phyloP scores from a whole-genome alignment of 2,329 filamentous ascomycete genomes.

The Pestalotiopsis sp. region DNA sequence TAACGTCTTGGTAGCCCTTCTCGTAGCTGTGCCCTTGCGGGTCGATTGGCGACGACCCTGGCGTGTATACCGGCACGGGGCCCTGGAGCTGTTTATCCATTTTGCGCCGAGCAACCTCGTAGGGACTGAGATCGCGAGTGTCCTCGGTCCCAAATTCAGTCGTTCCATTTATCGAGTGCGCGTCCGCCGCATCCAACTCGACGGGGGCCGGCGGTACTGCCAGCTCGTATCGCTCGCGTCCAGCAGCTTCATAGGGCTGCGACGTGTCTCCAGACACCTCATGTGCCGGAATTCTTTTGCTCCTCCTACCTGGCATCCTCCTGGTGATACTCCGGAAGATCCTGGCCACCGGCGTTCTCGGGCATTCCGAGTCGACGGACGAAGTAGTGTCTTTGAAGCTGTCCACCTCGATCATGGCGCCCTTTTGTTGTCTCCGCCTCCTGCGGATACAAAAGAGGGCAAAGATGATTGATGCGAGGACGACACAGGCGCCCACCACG shows the following conservation, averaged over 20 bases:
- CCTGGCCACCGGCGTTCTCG: slow-evolving; percentile 35
- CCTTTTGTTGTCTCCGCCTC: slow-evolving; percentile 24
- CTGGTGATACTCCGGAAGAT: slow-evolving; percentile 44
- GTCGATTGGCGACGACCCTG: slow-evolving; percentile 37
- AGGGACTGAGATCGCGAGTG: slow-evolving; percentile 42
- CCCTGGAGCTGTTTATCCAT: slow-evolving; percentile 52
- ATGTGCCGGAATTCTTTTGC: slow-evolving; percentile 21
- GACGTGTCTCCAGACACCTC: slow-evolving; percentile 28
- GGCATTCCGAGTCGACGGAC: slow-evolving; percentile 33
- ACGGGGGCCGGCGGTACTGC: slow-evolving; percentile 45
- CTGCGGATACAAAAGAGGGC: slow-evolving; percentile 33
- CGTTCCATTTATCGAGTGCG: slow-evolving; percentile 36
- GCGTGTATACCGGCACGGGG: slow-evolving; percentile 48
- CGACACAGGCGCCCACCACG: slow-evolving; percentile 40
- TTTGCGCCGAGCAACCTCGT: slow-evolving; percentile 52
- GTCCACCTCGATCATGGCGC: slow-evolving; percentile 28
- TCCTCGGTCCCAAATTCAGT: slow-evolving; percentile 42
- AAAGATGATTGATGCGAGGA: slow-evolving; percentile 30
- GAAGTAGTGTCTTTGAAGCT: slow-evolving; percentile 37
- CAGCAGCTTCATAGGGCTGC: slow-evolving; percentile 40
- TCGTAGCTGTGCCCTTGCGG: slow-evolving; percentile 15
- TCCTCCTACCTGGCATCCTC: slow-evolving; percentile 32
- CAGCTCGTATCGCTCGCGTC: slow-evolving; percentile 50
- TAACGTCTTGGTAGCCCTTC: slow-evolving; percentile 36
- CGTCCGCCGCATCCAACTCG: slow-evolving; percentile 49